phyloP scores from a whole-genome alignment of 129 eudicot genomes.

The carrot (Daucus carota) region DNA sequence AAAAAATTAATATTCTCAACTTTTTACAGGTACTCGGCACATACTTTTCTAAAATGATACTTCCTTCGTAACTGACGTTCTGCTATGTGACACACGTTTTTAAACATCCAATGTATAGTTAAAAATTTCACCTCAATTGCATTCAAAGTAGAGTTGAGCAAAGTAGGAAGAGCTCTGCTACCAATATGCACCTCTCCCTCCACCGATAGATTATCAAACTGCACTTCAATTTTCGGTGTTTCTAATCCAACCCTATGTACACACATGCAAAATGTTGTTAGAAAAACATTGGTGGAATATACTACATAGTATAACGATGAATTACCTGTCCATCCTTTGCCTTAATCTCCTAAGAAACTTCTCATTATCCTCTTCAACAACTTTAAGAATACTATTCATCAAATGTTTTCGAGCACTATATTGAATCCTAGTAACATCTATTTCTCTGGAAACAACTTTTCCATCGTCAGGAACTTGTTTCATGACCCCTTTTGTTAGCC shows the following conservation, averaged over 20 bases:
- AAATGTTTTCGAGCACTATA: slow-evolving; percentile 40
- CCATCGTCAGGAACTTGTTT: slow-evolving; percentile 51
- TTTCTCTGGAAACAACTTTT: slow-evolving; percentile 25
- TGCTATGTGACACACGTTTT: no score
- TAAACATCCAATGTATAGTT: no score
- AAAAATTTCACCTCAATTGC: slow-evolving; percentile 60
- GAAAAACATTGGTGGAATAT: no score
- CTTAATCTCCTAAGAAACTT: slow-evolving; percentile 51
- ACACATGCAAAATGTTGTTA: not conserved
- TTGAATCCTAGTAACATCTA: slow-evolving; percentile 35
- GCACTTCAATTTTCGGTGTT: slow-evolving; percentile 55
- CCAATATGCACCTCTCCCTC: slow-evolving; percentile 74
- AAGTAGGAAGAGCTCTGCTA: slow-evolving; percentile 75
- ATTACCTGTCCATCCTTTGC: slow-evolving; percentile 59
- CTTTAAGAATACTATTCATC: slow-evolving; percentile 44
- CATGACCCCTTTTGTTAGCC: slow-evolving; percentile 50
- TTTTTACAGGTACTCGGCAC: no score
- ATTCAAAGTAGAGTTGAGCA: slow-evolving; percentile 53
- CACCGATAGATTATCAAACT: slow-evolving; percentile 56
- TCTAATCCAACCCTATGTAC: slow-evolving; percentile 55
- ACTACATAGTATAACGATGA: no score
- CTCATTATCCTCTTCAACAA: slow-evolving; percentile 64
- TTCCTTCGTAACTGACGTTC: no score
- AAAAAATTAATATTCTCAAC: no score
- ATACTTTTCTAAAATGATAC: no score